These are phyloP conservation scores for Przewalskia tangutica DNA, from an alignment of 257 asterid species.

Conservation along the genomic window DNA sequence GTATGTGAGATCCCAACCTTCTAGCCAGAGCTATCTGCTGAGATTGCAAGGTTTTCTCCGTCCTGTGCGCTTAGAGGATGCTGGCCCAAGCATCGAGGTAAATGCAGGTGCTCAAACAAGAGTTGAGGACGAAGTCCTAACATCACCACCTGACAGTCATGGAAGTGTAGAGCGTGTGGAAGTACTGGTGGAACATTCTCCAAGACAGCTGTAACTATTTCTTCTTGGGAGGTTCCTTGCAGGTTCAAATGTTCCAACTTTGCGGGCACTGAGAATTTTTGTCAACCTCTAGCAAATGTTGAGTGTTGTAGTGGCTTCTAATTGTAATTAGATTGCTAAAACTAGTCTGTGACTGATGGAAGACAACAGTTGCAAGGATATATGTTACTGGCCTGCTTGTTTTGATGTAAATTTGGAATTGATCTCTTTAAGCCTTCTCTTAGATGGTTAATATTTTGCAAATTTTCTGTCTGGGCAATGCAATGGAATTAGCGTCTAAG, in stretches of 20 bases:
- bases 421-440: background rate
- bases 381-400: background rate
- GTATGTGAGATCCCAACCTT: conserved; percentile 57
- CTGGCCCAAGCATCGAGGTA: conserved; percentile 13
- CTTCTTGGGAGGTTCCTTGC: background rate
- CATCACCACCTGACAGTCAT: conserved; percentile 2
- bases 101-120: conserved; percentile 22
- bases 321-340: background rate
- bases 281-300: background rate
- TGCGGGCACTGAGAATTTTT: background rate
- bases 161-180: conserved; percentile 28
- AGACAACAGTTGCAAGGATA: background rate
- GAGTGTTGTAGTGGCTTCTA: background rate
- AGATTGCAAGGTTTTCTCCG: conserved; percentile 74
- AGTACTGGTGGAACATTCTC: conserved; percentile 39
- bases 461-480: background rate
- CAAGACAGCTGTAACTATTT: background rate
- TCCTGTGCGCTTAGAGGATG: conserved; percentile 43
- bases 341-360: background rate
- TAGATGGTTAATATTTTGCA: background rate
- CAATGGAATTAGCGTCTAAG: too few relatives aligned
- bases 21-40: conserved; percentile 67
- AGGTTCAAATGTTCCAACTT: background rate
- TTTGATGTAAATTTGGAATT: background rate
- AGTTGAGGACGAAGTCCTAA: conserved; percentile 17